Conservation (phyloP, 2,329 filamentous ascomycete genomes). For the Sclerotinia glacialis region DNA sequence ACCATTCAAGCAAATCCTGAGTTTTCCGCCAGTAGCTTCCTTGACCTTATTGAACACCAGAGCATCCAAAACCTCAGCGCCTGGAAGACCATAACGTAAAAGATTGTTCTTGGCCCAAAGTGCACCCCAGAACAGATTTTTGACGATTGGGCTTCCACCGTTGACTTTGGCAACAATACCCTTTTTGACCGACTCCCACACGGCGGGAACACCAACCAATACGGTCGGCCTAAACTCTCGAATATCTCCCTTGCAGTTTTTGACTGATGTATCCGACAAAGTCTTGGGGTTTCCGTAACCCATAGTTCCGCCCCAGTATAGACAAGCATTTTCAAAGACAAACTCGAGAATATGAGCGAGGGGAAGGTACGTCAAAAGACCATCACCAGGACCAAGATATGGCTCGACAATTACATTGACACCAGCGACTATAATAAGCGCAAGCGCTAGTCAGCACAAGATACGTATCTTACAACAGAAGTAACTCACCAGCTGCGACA, state of each 20-base stretch:
- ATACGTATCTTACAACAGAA: conserved; percentile 50
- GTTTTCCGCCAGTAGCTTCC: conserved; percentile 79
- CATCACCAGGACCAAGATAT: conserved; percentile 73
- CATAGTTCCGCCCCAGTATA: conserved; percentile 86
- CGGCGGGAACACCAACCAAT: conserved; percentile 89
- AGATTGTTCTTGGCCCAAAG: conserved; percentile 59
- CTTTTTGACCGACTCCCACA: conserved; percentile 97
- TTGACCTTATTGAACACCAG: conserved; percentile 92
- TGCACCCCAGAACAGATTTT: conserved; percentile 73
- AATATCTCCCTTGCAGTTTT: conserved; percentile 90
- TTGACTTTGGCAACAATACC: conserved; percentile 73
- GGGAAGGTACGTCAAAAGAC: conserved; percentile 84
- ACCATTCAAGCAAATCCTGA: conserved; percentile 91
- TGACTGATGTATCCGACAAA: conserved; percentile 78
- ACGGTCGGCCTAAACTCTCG: conserved; percentile 84
- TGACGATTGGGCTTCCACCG: conserved; percentile 64
- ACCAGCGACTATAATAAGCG: conserved; percentile 61
- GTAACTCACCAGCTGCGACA: conserved; percentile 71
- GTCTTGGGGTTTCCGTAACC: conserved; percentile 91
- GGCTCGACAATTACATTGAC: conserved; percentile 73
- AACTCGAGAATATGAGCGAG: conserved; percentile 95
- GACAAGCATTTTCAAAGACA: conserved; percentile 84
- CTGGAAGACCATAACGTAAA: conserved; percentile 58
- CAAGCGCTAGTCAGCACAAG: conserved; percentile 10
- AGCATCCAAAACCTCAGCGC: conserved; percentile 69